phyloP scores from a whole-genome alignment of 441 rosid species.

The Sinapis alba region DNA sequence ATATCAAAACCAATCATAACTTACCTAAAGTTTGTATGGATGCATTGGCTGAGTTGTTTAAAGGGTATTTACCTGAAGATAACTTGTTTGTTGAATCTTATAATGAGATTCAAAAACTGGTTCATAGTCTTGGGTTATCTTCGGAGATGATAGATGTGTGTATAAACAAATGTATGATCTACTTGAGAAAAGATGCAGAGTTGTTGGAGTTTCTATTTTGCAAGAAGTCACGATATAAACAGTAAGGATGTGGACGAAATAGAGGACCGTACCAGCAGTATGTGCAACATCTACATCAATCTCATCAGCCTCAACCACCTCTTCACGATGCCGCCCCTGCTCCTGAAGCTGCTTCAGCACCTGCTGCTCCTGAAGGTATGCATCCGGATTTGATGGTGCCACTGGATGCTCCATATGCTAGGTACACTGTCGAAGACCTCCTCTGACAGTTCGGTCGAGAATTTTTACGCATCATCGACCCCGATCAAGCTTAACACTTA shows the following conservation, averaged over 20 bases:
- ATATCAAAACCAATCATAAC: too few relatives aligned
- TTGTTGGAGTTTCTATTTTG: too few relatives aligned
- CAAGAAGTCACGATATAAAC: not conserved
- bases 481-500: not conserved
- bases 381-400: not conserved
- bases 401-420: not conserved
- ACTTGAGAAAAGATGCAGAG: too few relatives aligned
- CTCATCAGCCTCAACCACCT: not conserved
- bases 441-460: not conserved
- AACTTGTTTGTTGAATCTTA: too few relatives aligned
- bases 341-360: not conserved
- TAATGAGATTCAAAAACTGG: too few relatives aligned
- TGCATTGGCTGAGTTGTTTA: too few relatives aligned
- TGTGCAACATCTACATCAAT: not conserved
- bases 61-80: too few relatives aligned
- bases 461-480: not conserved
- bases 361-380: not conserved
- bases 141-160: too few relatives aligned
- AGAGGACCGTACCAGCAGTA: not conserved
- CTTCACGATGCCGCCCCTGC: not conserved
- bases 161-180: too few relatives aligned
- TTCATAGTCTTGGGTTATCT: too few relatives aligned
- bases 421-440: not conserved
- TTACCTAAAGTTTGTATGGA: too few relatives aligned
- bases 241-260: not conserved